These are phyloP conservation scores for Alternaria rosae DNA, from an alignment of 2,329 filamentous ascomycete species.

Conservation along the genomic window DNA sequence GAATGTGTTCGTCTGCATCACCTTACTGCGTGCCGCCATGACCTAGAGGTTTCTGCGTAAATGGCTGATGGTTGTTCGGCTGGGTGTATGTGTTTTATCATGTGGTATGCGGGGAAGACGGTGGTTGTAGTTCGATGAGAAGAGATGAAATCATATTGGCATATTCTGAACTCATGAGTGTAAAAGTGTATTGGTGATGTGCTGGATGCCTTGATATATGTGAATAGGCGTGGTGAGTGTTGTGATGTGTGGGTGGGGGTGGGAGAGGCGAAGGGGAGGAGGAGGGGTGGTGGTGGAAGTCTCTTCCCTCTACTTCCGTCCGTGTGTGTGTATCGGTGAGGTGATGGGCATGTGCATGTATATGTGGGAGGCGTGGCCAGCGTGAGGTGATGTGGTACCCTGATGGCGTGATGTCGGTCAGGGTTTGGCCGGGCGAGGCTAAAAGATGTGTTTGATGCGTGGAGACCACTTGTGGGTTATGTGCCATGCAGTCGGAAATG, in stretches of 20 bases:
- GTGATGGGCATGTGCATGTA: slow-evolving; percentile 5
- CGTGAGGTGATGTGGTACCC: slow-evolving; percentile 14
- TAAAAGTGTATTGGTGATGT: background rate
- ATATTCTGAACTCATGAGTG: background rate
- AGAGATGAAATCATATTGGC: slow-evolving; percentile 6
- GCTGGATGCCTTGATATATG: too few species aligned
- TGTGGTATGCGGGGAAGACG: background rate
- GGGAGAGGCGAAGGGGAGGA: too few species aligned
- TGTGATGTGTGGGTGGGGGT: background rate
- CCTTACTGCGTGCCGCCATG: background rate
- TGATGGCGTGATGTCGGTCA: slow-evolving; percentile 27
- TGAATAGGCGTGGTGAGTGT: too few species aligned
- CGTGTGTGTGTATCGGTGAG: background rate
- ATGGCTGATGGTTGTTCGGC: background rate
- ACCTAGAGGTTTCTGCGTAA: background rate
- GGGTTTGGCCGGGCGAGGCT: background rate
- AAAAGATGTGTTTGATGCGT: background rate
- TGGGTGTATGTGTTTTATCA: background rate
- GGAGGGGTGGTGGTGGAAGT: background rate
- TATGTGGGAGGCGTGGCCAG: background rate
- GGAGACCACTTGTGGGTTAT: background rate
- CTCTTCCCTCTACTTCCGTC: too few species aligned
- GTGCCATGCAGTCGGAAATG: background rate
- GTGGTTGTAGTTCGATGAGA: background rate
- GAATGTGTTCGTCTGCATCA: background rate